A percentile compares a stretch with the other conserved stretches of the same genome.
Evolutionary conservation across 208 protist species (phyloP).

Genomic region (Acanthamoeba lugdunensis): DNA sequence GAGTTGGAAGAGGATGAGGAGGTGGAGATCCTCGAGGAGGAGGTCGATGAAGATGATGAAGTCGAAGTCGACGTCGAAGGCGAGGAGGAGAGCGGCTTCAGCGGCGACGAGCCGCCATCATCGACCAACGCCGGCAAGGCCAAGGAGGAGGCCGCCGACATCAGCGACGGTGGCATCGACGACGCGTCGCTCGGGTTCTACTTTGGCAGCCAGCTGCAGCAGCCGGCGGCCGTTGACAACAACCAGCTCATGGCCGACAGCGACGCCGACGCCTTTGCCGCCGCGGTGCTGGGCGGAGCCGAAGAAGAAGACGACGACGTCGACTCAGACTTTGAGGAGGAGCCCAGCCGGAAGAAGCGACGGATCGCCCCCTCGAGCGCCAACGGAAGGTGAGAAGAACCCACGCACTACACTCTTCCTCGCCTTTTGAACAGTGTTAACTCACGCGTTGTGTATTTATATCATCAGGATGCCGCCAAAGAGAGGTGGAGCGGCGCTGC

Average conservation of each 20-base stretch:
- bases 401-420: too few species aligned
- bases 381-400: too few species aligned
- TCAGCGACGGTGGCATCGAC: not conserved
- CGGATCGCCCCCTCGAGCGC: not conserved
- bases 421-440: too few species aligned
- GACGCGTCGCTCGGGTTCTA: not conserved
- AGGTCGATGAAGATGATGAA: not conserved
- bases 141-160: too few species aligned
- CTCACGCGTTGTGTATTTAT: too few species aligned
- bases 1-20: conserved; percentile 5
- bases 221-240: not conserved
- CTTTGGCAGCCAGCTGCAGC: not conserved
- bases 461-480: not conserved
- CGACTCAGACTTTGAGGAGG: not conserved
- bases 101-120: not conserved
- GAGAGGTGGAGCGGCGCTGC: not conserved
- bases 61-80: not conserved
- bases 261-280: too few species aligned
- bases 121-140: not conserved
- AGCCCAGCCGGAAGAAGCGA: conserved; percentile 16
- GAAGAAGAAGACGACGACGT: not conserved
- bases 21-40: not conserved
- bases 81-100: conserved; percentile 24
- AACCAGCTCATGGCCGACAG: not conserved
- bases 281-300: too few species aligned